Evolutionary conservation across 495 filamentous ascomycete genomes (phyloP).

Genomic region (Bacidia gigantensis): DNA sequence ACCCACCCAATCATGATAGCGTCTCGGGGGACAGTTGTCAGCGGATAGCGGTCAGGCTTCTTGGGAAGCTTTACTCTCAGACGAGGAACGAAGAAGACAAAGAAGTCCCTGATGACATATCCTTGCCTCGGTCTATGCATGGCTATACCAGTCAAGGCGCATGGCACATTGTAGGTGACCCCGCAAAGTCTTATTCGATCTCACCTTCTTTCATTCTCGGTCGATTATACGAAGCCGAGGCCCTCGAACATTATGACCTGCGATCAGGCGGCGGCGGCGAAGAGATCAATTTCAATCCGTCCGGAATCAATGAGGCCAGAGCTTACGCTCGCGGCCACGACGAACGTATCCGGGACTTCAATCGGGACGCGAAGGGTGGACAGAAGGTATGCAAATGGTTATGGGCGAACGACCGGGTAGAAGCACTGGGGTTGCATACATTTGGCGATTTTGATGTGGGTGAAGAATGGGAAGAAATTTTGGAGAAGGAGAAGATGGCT

Average conservation of each 20-base stretch:
- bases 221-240: slow-evolving; percentile 8
- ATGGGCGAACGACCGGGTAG: slow-evolving; percentile 4
- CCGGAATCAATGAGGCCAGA: neutral
- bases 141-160: neutral
- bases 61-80: neutral
- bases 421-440: neutral
- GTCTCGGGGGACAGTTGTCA: slow-evolving; percentile 1
- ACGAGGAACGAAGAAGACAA: neutral
- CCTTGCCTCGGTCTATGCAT: neutral
- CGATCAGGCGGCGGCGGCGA: neutral
- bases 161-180: neutral
- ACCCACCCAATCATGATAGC: neutral
- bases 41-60: neutral
- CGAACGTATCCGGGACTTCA: neutral
- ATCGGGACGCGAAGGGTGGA: neutral
- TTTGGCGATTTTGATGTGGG: neutral
- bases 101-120: neutral
- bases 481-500: neutral
- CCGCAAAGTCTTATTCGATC: neutral
- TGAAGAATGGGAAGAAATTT: neutral
- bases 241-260: neutral
- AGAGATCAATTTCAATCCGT: neutral
- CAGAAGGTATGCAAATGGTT: neutral
- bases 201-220: slow-evolving; percentile 1
- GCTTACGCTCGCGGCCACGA: neutral